These are phyloP conservation scores for Lithocarpus polystachyus DNA, from an alignment of 306 rosid species.

Conservation along the genomic window DNA sequence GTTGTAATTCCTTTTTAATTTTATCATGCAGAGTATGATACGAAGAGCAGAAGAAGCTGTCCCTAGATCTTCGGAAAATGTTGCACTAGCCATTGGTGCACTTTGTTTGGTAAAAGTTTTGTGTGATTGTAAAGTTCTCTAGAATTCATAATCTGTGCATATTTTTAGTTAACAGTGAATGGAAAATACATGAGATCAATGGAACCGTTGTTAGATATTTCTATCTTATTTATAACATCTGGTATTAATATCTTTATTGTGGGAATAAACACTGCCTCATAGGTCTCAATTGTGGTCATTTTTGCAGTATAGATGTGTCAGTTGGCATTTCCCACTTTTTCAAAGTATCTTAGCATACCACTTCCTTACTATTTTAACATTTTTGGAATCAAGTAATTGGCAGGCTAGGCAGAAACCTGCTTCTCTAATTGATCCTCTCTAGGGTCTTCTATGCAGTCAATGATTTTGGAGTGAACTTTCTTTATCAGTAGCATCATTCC, in stretches of 20 bases:
- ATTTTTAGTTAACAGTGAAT: slow-evolving; percentile 11
- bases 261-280: slow-evolving; percentile 5
- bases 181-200: neutral
- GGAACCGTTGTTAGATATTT: neutral
- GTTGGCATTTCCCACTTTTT: slow-evolving; percentile 15
- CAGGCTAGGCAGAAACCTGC: neutral
- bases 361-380: neutral
- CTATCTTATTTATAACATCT: neutral
- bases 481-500: neutral
- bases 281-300: neutral
- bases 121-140: slow-evolving; percentile 11
- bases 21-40: slow-evolving; percentile 56
- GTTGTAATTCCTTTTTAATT: slow-evolving; percentile 19
- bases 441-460: neutral
- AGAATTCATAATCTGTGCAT: slow-evolving; percentile 11
- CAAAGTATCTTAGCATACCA: slow-evolving; percentile 10
- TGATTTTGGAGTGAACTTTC: neutral
- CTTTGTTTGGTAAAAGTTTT: slow-evolving; percentile 71
- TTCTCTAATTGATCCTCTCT: neutral
- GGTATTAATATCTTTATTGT: slow-evolving; percentile 13
- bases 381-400: neutral
- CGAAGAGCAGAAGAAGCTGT: slow-evolving; percentile 64
- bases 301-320: slow-evolving; percentile 23
- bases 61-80: slow-evolving; percentile 93
- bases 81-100: slow-evolving; percentile 93